phyloP scores from a whole-genome alignment of 2,329 filamentous ascomycete species.

The Sporothrix euskadiensis region DNA sequence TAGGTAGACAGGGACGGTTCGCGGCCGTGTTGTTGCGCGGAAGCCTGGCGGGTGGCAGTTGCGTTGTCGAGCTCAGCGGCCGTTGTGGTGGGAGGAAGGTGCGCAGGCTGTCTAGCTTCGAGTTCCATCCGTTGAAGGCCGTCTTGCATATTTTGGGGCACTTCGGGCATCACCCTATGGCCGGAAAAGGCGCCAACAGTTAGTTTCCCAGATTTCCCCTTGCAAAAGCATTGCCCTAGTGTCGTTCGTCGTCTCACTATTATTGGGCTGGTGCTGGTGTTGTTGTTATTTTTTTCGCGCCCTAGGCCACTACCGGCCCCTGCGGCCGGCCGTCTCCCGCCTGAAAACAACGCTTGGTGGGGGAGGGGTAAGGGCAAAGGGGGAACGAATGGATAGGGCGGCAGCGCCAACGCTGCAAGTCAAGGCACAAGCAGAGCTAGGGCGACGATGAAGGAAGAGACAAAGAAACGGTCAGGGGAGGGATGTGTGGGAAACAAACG shows the following conservation, averaged over 20 bases:
- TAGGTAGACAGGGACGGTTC: slow-evolving; percentile 48
- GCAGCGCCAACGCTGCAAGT: slow-evolving; percentile 4
- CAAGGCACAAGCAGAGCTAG: slow-evolving; percentile 18
- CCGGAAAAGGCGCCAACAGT: slow-evolving; percentile 40
- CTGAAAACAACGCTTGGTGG: slow-evolving; percentile 20
- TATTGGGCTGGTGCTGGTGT: slow-evolving; percentile 6
- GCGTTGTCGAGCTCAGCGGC: slow-evolving; percentile 35
- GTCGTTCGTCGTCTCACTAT: slow-evolving; percentile 23
- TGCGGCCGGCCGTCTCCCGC: slow-evolving; percentile 8
- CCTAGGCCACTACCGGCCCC: slow-evolving; percentile 28
- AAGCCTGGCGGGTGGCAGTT: neutral
- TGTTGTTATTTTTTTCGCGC: slow-evolving; percentile 9
- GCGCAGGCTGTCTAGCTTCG: slow-evolving; percentile 61
- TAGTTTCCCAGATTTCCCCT: slow-evolving; percentile 39
- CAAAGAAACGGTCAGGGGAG: neutral
- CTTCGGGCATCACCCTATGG: slow-evolving; percentile 85
- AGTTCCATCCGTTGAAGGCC: slow-evolving; percentile 89
- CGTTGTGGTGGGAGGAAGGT: slow-evolving; percentile 35
- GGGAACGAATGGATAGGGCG: slow-evolving; percentile 2
- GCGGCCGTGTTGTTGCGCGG: slow-evolving; percentile 43
- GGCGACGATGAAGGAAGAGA: neutral
- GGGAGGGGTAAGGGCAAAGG: slow-evolving; percentile 26
- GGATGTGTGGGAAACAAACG: neutral
- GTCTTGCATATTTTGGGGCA: slow-evolving; percentile 94
- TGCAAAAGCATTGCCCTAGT: slow-evolving; percentile 22